Percentiles rank a stretch among this genome's conserved stretches.
Evolutionary conservation across 1,284 basidiomycete species (phyloP).

Genomic region (Boletus semigastroideus): DNA sequence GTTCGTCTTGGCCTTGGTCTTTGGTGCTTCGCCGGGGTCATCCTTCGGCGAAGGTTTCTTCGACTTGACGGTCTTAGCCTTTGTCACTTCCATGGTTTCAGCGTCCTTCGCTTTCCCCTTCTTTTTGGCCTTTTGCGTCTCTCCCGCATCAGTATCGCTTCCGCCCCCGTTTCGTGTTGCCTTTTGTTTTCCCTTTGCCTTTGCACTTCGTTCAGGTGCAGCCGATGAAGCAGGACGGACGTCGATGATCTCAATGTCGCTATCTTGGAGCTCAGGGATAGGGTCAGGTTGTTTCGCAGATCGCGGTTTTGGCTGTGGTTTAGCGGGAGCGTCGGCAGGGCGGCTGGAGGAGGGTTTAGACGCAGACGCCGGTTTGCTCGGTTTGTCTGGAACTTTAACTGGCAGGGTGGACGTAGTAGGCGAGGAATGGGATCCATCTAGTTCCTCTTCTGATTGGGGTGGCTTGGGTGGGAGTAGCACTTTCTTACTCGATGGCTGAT

Average conservation of each 20-base stretch:
- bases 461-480: slow-evolving; percentile 1
- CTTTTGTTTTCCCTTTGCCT: slow-evolving; percentile 32
- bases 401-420: slow-evolving; percentile 11
- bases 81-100: slow-evolving; percentile 28
- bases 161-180: slow-evolving; percentile 4
- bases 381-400: slow-evolving; percentile 14
- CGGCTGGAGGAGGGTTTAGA: slow-evolving; percentile 19
- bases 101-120: slow-evolving; percentile 28
- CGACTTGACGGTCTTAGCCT: slow-evolving; percentile 16
- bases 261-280: slow-evolving; percentile 22
- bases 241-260: slow-evolving; percentile 33
- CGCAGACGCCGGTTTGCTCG: slow-evolving; percentile 12
- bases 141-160: slow-evolving; percentile 10
- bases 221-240: slow-evolving; percentile 2
- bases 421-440: not conserved
- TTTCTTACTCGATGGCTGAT: slow-evolving; percentile 22
- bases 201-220: slow-evolving; percentile 16
- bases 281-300: slow-evolving; percentile 15
- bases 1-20: slow-evolving; percentile 23
- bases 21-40: slow-evolving; percentile 15
- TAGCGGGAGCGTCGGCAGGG: slow-evolving; percentile 17
- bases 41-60: slow-evolving; percentile 27
- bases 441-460: slow-evolving; percentile 12
- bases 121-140: slow-evolving; percentile 19
- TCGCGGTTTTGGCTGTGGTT: slow-evolving; percentile 22